Evolutionary conservation across 2,329 filamentous ascomycete species (phyloP), one percentile per base, ranked within the genome.

Genomic region (Hypoxylon sp.): DNA sequence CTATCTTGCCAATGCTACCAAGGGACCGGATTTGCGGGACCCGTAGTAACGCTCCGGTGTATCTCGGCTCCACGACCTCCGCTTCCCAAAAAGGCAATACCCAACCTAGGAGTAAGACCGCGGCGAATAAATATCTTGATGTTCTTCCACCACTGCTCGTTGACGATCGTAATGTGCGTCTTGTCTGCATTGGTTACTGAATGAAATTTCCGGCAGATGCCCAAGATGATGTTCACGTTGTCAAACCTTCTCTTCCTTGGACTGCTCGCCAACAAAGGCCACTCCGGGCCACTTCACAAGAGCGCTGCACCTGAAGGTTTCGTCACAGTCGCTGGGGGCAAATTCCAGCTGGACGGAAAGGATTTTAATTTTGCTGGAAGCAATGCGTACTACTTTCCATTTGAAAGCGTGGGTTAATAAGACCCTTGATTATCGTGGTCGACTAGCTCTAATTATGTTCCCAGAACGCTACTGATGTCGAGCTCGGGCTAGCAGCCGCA

Each of bases 341-440:
- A 82, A 59, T 87, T 87, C 73, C 76, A 81, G 71, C 78, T 87
- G 4, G 79, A 86, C 48, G 85, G 84, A 57, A 77, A 84, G 62
- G 79, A 83, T 64, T 86, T 86, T 69, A 81, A 84, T 73, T 87
- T 86, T 68, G 84, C 85, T 1, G 84, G 85, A 1, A 83, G 79
- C 65, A 87, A 87, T 71, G 85, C 84, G 8, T 86, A 86, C 64
- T 86, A 84, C 65, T 82, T 86, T 17, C 83, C 84, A 0, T 86
- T 86, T 72, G 81, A 78, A 54, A 79, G 82, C n/a, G 83, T 85
- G 57, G 4, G 79, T 20, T 20, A 51, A 22, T 15, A 15, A 6
- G n/a, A 44, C 46, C 46, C 32, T 15, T 7, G 19, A n/a, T n/a
- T n/a, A n/a, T n/a, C n/a, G 43, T 32, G 19, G 19, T 5, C 44